These are phyloP conservation scores for Vaccinium corymbosum DNA, from an alignment of 148 eudicot genomes.

Conservation along the genomic window DNA sequence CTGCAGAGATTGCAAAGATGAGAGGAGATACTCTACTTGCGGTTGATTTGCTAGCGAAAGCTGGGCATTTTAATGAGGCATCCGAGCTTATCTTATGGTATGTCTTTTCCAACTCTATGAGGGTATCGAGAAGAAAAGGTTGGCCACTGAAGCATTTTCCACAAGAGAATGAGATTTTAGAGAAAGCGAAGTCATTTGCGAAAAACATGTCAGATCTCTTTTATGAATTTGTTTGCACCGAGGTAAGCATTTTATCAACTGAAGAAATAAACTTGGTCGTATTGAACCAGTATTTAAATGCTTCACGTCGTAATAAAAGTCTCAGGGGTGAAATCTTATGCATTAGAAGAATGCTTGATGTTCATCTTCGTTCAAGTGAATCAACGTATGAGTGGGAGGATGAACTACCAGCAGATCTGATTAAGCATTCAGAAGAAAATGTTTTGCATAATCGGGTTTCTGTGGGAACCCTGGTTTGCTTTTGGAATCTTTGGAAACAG, in stretches of 20 bases:
- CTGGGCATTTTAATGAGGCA: constrained; percentile 38
- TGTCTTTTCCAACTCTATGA: constrained; percentile 35
- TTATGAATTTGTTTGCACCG: constrained; percentile 36
- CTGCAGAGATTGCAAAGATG: constrained; percentile 54
- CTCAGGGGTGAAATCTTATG: constrained; percentile 39
- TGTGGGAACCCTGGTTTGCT: constrained; percentile 36
- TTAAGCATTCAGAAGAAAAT: constrained; percentile 20
- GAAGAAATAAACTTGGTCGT: constrained; percentile 24
- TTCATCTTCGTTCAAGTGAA: constrained; percentile 22
- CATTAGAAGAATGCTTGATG: constrained; percentile 43
- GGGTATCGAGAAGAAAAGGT: constrained; percentile 40
- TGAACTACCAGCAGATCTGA: constrained; percentile 17
- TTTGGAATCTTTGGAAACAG: constrained; percentile 48
- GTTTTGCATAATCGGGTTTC: constrained; percentile 31
- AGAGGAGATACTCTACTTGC: constrained; percentile 47
- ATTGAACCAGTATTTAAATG: constrained; percentile 24
- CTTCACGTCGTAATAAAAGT: constrained; percentile 22
- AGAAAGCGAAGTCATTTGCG: constrained; percentile 42
- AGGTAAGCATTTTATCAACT: constrained; percentile 35
- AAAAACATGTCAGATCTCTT: constrained; percentile 22
- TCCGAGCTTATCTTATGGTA: constrained; percentile 34
- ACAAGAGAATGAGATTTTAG: constrained; percentile 37
- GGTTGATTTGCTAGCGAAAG: constrained; percentile 53
- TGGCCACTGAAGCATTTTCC: constrained; percentile 55
- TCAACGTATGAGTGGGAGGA: constrained; percentile 35